These are phyloP conservation scores for Iris macrosiphon DNA, from an alignment of 106 monocot genomes.

Conservation along the genomic window DNA sequence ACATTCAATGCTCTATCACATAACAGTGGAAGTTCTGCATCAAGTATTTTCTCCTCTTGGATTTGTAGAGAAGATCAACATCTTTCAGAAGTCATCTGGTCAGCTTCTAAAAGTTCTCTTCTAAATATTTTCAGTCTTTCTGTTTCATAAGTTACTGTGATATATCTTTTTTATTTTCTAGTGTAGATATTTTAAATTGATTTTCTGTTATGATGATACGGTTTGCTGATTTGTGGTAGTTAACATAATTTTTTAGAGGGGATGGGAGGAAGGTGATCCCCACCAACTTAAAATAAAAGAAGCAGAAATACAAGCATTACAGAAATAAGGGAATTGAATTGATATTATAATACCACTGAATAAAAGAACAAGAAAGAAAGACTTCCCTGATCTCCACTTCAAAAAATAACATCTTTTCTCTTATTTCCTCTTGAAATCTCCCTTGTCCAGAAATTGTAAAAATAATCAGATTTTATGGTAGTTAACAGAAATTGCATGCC, in stretches of 20 bases:
- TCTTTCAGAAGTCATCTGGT: slow-evolving; percentile 92
- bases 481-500: not conserved
- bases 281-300: no score
- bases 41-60: slow-evolving; percentile 91
- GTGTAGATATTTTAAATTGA: not conserved
- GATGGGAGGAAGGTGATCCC: no score
- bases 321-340: no score
- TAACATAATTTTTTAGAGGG: no score
- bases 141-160: not conserved
- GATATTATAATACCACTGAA: no score
- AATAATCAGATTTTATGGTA: no score
- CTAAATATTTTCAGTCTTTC: slow-evolving; percentile 4
- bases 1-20: slow-evolving; percentile 86
- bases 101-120: slow-evolving; percentile 30
- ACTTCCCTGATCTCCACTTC: no score
- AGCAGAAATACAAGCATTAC: no score
- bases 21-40: slow-evolving; percentile 90
- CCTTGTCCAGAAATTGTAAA: no score
- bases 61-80: slow-evolving; percentile 89
- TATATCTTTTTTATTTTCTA: not conserved
- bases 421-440: no score
- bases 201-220: not conserved
- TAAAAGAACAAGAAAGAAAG: no score
- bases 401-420: no score
- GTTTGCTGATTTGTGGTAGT: not conserved